Evolutionary conservation across 495 filamentous ascomycete species (phyloP), one percentile per base, ranked within the genome.

Genomic region (Penicillium canariense): DNA sequence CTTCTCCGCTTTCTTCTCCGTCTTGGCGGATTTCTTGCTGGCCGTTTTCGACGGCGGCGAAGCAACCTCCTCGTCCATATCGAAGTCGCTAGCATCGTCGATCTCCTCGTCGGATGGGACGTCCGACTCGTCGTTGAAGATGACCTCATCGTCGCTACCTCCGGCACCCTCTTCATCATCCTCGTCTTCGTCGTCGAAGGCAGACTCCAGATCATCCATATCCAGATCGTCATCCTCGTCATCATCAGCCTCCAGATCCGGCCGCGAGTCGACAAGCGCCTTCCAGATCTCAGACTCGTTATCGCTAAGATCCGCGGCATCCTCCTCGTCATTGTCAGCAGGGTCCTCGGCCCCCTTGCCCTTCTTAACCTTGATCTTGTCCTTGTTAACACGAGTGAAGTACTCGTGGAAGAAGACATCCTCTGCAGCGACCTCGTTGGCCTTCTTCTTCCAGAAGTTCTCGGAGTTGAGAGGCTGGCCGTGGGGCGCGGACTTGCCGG

Each of bases 371-470:
- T 76, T 77, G 54, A 84, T 81, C 66, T 87, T 84, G 48, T 79
- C 81, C 68, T 89, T 93, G 39, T 87, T 87, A 36, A 91, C 71
- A 48, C 87, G 82, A 55, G 81, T 84, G 69, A 98, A 97, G 82
- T 97, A 98, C 52, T 87, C 84, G 71, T 98, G 94, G 82, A 98
- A 98, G 83, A 98, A 98, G 38, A 89, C 90, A 61, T 98, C 95
- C 62, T 98, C 91, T 0, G 85, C 88, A 0, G 85, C 83, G 9
- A 98, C 85, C 36, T 97, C 86, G 44, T 88, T 86, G n/a, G 82
- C 77, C 68, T 87, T 90, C 80, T 88, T 87, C 61, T 86, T 87
- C 91, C 91, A 96, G 80, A 98, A 98, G 14, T 82, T 79, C 52
- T 95, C 89, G 2, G 87, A 86, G 72, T 97, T 98, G 68, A 97